A percentile compares a stretch with the other conserved stretches of the same genome.
Conservation (phyloP, 306 rosid species). For the Luffa aegyptiaca region DNA sequence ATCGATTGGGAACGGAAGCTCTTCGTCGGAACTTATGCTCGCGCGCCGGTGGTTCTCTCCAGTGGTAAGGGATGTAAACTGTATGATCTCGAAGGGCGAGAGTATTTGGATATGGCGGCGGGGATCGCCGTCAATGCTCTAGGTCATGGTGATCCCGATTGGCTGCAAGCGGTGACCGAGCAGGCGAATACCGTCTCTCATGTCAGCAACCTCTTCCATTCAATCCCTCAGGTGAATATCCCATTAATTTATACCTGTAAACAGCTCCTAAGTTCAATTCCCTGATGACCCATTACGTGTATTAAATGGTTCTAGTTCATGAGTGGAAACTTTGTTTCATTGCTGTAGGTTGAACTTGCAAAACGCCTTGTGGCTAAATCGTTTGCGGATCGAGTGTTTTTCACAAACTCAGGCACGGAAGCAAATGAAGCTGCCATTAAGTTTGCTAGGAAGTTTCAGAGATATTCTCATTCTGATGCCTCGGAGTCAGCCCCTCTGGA, state of each 20-base stretch:
- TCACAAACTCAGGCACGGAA: conserved; percentile 85
- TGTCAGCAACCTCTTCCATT: conserved; percentile 65
- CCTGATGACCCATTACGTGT: not conserved
- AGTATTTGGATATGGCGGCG: conserved; percentile 59
- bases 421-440: conserved; percentile 94
- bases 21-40: conserved; percentile 70
- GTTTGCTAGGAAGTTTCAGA: conserved; percentile 80
- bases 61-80: conserved; percentile 73
- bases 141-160: conserved; percentile 72
- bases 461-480: conserved; percentile 33
- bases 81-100: conserved; percentile 64
- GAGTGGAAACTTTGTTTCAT: not conserved
- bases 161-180: conserved; percentile 59
- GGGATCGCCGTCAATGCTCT: conserved; percentile 88
- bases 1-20: conserved; percentile 52
- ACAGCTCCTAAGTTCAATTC: not conserved
- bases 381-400: conserved; percentile 89
- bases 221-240: conserved; percentile 66
- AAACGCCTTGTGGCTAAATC: conserved; percentile 51
- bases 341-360: conserved; percentile 77
- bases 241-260: not conserved
- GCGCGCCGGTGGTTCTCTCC: conserved; percentile 61
- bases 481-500: conserved; percentile 54
- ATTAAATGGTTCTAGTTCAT: not conserved
- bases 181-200: conserved; percentile 66